Conservation (phyloP, 495 filamentous ascomycete species). For the Xylaria nigripes region DNA sequence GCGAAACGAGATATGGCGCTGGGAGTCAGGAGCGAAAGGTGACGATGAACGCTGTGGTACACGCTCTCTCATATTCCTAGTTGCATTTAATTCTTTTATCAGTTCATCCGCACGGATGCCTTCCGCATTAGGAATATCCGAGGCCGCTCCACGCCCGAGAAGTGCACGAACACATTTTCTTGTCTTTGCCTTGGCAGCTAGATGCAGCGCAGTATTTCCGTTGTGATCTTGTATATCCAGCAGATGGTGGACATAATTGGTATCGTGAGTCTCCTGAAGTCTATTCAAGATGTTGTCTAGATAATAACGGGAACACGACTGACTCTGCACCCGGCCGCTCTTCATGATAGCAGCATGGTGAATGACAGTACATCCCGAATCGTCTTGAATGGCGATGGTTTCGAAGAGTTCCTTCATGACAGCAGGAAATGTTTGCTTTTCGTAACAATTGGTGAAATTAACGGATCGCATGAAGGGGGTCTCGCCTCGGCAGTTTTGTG, state of each 20-base stretch:
- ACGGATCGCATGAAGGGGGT: conserved; percentile 93
- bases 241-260: conserved; percentile 58
- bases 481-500: conserved; percentile 70
- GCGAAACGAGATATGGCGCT: conserved; percentile 35
- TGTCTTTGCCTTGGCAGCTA: conserved; percentile 72
- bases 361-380: conserved; percentile 73
- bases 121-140: conserved; percentile 70
- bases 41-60: conserved; percentile 50
- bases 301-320: conserved; percentile 82
- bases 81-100: conserved; percentile 51
- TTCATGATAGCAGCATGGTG: conserved; percentile 88
- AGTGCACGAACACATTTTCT: conserved; percentile 66
- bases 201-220: conserved; percentile 82
- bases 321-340: conserved; percentile 60
- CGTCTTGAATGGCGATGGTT: conserved; percentile 67
- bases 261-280: conserved; percentile 57
- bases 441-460: conserved; percentile 90
- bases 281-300: conserved; percentile 83
- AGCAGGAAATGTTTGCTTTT: conserved; percentile 73
- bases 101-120: conserved; percentile 72
- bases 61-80: conserved; percentile 37
- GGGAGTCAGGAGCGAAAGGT: conserved; percentile 51
- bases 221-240: conserved; percentile 69
- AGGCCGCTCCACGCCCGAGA: conserved; percentile 60
- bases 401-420: conserved; percentile 71